phyloP scores from a whole-genome alignment of 768 basidiomycete species.

The Rhizopogon rudus region DNA sequence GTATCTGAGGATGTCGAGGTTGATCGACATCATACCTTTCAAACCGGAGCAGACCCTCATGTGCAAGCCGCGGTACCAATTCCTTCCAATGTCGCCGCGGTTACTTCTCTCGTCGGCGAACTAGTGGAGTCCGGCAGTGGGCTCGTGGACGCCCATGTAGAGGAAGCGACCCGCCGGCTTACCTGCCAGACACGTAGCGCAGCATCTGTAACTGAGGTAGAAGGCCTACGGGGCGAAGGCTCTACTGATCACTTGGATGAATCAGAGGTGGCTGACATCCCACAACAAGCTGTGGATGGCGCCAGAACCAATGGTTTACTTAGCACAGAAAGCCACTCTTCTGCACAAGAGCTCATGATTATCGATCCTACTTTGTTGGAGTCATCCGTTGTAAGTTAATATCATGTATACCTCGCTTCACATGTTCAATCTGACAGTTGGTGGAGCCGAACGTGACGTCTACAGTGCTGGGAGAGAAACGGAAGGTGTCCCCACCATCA shows the following conservation, averaged over 20 bases:
- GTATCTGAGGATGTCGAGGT: background rate
- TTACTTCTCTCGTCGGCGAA: background rate
- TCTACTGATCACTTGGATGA: background rate
- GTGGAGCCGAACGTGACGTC: background rate
- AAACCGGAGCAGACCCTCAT: background rate
- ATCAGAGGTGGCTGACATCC: background rate
- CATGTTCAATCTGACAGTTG: background rate
- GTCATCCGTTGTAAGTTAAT: background rate
- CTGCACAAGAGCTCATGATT: background rate
- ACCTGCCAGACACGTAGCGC: background rate
- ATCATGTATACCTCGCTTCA: background rate
- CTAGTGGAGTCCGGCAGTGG: background rate
- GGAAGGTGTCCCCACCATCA: slow-evolving; percentile 4
- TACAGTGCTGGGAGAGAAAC: slow-evolving; percentile 7
- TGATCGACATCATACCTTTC: background rate
- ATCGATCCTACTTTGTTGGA: background rate
- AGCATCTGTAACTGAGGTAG: background rate
- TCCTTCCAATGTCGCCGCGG: background rate
- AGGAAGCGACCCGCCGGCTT: background rate
- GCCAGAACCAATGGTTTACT: background rate
- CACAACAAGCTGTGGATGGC: background rate
- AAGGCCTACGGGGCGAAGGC: background rate
- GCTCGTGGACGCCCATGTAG: background rate
- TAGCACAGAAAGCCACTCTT: background rate
- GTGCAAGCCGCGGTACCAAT: background rate